phyloP scores from a whole-genome alignment of 2,329 filamentous ascomycete genomes.

The Colletotrichum coccodes region DNA sequence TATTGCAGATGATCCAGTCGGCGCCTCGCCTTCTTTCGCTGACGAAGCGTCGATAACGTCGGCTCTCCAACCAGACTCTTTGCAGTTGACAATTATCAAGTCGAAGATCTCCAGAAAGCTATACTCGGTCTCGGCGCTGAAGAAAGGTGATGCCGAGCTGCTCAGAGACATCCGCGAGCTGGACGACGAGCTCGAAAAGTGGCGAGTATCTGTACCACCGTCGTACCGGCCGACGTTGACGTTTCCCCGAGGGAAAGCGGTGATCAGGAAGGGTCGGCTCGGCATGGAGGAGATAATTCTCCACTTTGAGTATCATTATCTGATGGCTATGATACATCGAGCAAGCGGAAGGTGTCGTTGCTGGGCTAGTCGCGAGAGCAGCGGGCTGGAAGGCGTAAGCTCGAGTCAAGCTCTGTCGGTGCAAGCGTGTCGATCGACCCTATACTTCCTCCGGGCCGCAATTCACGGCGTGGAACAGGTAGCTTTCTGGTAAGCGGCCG shows the following conservation, averaged over 20 bases:
- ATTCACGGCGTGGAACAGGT: conserved; percentile 54
- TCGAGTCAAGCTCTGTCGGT: conserved; percentile 64
- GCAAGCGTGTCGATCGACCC: conserved; percentile 65
- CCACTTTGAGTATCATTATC: conserved; percentile 65
- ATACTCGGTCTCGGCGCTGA: conserved; percentile 58
- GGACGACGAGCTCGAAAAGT: conserved; percentile 65
- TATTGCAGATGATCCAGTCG: conserved; percentile 35
- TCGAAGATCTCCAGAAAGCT: conserved; percentile 58
- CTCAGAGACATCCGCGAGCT: conserved; percentile 65
- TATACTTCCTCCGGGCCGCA: conserved; percentile 57
- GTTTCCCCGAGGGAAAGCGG: conserved; percentile 44
- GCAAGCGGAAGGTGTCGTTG: conserved; percentile 62
- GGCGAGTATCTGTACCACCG: conserved; percentile 59
- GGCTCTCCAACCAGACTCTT: conserved; percentile 55
- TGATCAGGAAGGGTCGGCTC: conserved; percentile 39
- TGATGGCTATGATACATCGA: conserved; percentile 64
- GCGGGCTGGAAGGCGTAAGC: conserved; percentile 49
- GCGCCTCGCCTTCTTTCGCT: conserved; percentile 21
- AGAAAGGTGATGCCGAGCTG: conserved; percentile 64
- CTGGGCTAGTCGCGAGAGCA: conserved; percentile 43
- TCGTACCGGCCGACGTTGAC: conserved; percentile 59
- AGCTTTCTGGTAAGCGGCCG: conserved; percentile 57
- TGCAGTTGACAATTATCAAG: conserved; percentile 61
- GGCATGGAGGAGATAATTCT: conserved; percentile 59
- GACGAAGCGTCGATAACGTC: conserved; percentile 23